Base-by-base conservation (phyloP, 768 basidiomycete species). In the Pleurotus citrinopileatus region DNA sequence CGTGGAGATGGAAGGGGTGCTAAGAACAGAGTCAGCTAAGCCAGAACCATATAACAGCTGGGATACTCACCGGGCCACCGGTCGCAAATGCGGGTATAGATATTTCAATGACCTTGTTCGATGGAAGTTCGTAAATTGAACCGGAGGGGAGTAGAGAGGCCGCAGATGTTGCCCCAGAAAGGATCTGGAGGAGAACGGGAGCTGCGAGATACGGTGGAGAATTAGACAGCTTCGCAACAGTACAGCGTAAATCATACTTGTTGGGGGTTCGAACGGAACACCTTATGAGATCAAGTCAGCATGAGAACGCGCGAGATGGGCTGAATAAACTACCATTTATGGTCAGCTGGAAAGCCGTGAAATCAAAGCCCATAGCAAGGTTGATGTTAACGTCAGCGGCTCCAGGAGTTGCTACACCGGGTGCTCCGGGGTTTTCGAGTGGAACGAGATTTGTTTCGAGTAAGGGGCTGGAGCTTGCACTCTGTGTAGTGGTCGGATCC, bases 21-120 rank as follows among this genome's bases (percentile, higher is more conserved):
- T 70, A 57, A 32, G n/a, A n/a, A n/a, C n/a, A n/a, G n/a, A n/a
- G n/a, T n/a, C n/a, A n/a, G n/a, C n/a, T n/a, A n/a, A n/a, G n/a
- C n/a, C n/a, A n/a, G n/a, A n/a, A n/a, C n/a, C n/a, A n/a, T n/a
- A n/a, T n/a, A n/a, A n/a, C n/a, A n/a, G n/a, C n/a, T n/a, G n/a
- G n/a, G n/a, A n/a, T n/a, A n/a, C 72, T 60, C 59, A 74, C 73
- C 2, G 73, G 73, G 20, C 63, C 63, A 29, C 68, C 69, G 26
- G 62, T 47, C 1, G 67, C 59, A 3, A 70, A 72, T 50, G 72
- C 73, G 6, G 75, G 73, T 53, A 81, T 69, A 17, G 68, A 70
- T 1, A 83, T 45, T 51, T 82, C 80, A 55, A 83, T 70, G 37
- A 76, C 68, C 40, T 77, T 69, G 57, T 80, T 77, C 4, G 63